Conservation (phyloP, 106 monocot genomes). For the Hemerocallis citrina region DNA sequence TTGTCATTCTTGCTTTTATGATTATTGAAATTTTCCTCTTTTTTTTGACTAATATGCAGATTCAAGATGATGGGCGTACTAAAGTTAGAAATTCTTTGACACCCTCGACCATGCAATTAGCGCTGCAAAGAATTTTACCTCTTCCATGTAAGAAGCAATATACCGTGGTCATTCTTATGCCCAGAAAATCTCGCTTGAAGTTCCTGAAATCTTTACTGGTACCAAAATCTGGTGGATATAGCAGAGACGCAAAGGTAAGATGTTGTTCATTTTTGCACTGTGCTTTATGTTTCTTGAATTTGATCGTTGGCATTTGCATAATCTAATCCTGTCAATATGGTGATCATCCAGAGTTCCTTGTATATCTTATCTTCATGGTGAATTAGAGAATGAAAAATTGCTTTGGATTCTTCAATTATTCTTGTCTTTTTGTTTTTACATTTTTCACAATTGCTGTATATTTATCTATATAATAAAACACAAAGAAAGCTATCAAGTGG, state of each 20-base stretch:
- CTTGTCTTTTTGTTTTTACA: too few relatives aligned
- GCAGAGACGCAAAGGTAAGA: conserved; percentile 70
- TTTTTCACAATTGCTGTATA: too few relatives aligned
- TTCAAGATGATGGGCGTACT: conserved; percentile 80
- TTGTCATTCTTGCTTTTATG: background rate
- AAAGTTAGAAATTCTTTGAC: conserved; percentile 64
- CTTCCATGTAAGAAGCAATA: conserved; percentile 82
- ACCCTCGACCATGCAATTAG: conserved; percentile 37
- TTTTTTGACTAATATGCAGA: conserved; percentile 36
- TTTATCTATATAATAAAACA: too few relatives aligned
- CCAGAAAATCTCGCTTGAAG: conserved; percentile 43
- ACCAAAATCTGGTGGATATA: conserved; percentile 22
- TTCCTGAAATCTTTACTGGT: conserved; percentile 36
- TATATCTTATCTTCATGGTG: background rate
- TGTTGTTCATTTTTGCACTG: background rate
- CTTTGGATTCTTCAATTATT: background rate
- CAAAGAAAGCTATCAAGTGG: too few relatives aligned
- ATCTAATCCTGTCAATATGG: background rate
- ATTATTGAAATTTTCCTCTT: too few relatives aligned
- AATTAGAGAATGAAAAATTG: background rate
- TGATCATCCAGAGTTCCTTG: background rate
- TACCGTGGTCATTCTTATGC: conserved; percentile 87
- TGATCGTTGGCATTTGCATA: background rate
- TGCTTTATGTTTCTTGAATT: background rate
- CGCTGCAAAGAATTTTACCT: conserved; percentile 79